phyloP scores from a whole-genome alignment of 2,329 filamentous ascomycete genomes.

The Fonsecaea erecta region DNA sequence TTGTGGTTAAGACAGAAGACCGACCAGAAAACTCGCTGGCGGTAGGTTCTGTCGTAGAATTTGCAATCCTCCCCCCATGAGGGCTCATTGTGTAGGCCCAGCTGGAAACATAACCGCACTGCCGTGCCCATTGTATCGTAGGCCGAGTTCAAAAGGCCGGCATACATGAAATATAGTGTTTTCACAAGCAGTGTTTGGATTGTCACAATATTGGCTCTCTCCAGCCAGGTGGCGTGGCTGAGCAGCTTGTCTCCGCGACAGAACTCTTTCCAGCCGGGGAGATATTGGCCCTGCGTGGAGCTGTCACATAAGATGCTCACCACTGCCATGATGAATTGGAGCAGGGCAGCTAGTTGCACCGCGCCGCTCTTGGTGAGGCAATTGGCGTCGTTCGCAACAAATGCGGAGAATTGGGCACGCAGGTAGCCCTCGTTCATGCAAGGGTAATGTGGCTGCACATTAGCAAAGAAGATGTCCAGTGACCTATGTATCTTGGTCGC shows the following conservation, averaged over 20 bases:
- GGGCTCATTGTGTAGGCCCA: not conserved
- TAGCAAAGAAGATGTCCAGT: not conserved
- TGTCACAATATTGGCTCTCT: not conserved
- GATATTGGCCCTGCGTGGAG: not conserved
- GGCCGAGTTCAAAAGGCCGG: not conserved
- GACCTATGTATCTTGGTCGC: not conserved
- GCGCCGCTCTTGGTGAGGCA: not conserved
- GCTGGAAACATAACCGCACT: not conserved
- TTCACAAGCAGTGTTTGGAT: conserved; percentile 2
- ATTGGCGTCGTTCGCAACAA: conserved; percentile 3
- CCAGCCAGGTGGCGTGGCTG: not conserved
- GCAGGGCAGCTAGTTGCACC: not conserved
- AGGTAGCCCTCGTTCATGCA: conserved; percentile 5
- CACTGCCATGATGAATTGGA: conserved; percentile 4
- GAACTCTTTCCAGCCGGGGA: not conserved
- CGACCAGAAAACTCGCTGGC: conserved; percentile 3
- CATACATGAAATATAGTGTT: not conserved
- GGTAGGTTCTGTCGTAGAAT: not conserved
- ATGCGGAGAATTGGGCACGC: conserved; percentile 1
- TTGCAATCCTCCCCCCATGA: not conserved
- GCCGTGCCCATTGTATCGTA: not conserved
- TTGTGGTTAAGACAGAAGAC: not conserved
- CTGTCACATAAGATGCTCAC: not conserved
- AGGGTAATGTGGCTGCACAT: conserved; percentile 1
- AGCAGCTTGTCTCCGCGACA: not conserved